Base-by-base conservation (phyloP, 1,139 yeast genomes). In the Tardiomyces blankii region DNA sequence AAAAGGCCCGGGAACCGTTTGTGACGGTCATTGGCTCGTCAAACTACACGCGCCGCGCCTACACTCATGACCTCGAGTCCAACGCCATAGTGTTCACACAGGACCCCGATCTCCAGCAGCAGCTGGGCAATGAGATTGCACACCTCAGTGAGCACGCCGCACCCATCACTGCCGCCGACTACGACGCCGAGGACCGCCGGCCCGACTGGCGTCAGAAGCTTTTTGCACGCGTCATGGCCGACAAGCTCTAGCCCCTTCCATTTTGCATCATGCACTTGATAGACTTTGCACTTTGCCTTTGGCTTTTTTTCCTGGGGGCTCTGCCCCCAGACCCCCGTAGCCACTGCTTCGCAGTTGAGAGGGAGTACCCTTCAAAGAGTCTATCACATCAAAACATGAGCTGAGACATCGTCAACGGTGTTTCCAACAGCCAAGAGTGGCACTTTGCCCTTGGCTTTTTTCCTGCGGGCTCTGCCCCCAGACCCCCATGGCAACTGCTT, bases 11-110 rank as follows among this genome's bases (percentile, higher is more conserved):
- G 0, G 59, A 66, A 27, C 96, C 96, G 2, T 73, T 82, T 40
- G 68, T 86, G 23, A 84, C 96, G 0, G 78, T 89, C 2, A 73
- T 91, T 46, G 98, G 98, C 1, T 86, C 96, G 0, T 87, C 96
- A 0, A 91, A 91, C 62, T 91, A 88, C 61, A 93, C 98, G 0
- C 78, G 83, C 52, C 72, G 99, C 49, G 89, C 97, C 0, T 91
- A 91, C 59, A 74, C 83, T 11, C 76, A 81, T 49, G 99, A 91
- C 61, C 70, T 91, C 52, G 99, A 91, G 65, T 76, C 91, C 11
- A 89, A 91, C 60, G 93, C 89, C 1, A 68, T 89, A 2, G 64
- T 89, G 2, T 68, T 88, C 23, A 89, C 97, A 2, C 74, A 70
- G 48, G 91, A 86, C 60, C 67, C 70, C 12, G 69, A 64, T 1